Evolutionary conservation across 176 grass and related monocot genomes (phyloP).

Genomic region (Cenchrus fungigraminus): DNA sequence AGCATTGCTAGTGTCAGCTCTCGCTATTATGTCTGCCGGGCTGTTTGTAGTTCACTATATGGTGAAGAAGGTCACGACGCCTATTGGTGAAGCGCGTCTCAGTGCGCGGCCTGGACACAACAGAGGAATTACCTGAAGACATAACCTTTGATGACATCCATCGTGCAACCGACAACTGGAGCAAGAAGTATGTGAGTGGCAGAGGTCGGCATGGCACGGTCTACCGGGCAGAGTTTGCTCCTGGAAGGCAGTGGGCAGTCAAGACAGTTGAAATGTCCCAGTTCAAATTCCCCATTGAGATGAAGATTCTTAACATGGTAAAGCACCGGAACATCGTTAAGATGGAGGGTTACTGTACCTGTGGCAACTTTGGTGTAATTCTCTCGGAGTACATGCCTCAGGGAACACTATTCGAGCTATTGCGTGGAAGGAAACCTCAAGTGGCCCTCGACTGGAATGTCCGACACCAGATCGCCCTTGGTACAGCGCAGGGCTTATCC

Average conservation of each 20-base stretch:
- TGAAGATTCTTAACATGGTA: constrained; percentile 59
- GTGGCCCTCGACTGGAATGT: constrained; percentile 42
- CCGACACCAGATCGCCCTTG: constrained; percentile 47
- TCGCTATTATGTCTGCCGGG: constrained; percentile 13
- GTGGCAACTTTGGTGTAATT: constrained; percentile 48
- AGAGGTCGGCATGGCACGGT: constrained; percentile 50
- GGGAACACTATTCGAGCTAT: constrained; percentile 48
- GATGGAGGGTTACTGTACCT: constrained; percentile 73
- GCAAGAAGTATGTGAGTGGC: constrained; percentile 46
- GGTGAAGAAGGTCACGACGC: constrained; percentile 38
- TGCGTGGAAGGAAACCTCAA: constrained; percentile 50
- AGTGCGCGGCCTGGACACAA: constrained; percentile 37
- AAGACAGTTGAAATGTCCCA: constrained; percentile 56
- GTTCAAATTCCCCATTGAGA: constrained; percentile 54
- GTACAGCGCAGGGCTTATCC: constrained; percentile 51
- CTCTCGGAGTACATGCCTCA: constrained; percentile 56
- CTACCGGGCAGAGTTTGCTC: constrained; percentile 34
- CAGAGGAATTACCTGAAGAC: constrained; percentile 48
- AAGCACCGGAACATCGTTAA: constrained; percentile 64
- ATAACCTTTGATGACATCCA: constrained; percentile 54
- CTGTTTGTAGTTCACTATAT: constrained; percentile 34
- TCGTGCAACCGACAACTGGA: constrained; percentile 48
- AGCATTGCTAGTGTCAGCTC: constrained; percentile 31
- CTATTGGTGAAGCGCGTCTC: constrained; percentile 15
- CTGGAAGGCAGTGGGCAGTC: constrained; percentile 57